Evolutionary conservation across 805 yeast species (phyloP).

Genomic region (Hanseniaspora lachancei): DNA sequence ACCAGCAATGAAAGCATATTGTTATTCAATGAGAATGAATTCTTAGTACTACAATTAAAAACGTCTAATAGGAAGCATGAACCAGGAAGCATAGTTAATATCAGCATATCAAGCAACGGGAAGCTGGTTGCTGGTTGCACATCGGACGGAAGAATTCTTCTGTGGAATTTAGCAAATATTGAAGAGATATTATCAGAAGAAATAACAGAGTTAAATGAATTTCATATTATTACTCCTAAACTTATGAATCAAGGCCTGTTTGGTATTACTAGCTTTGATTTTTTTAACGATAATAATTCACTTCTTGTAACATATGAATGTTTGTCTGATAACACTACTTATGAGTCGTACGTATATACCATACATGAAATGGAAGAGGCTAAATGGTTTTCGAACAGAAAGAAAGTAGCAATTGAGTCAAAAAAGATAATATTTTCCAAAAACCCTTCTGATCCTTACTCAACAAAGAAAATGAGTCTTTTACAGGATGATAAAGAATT

Average conservation of each 20-base stretch:
- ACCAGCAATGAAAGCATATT: constrained; percentile 54
- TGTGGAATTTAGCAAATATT: constrained; percentile 46
- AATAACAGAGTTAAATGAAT: constrained; percentile 17
- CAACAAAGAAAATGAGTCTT: not conserved
- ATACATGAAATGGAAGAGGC: not conserved
- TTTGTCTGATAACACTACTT: not conserved
- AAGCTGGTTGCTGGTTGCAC: constrained; percentile 58
- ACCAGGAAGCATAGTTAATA: constrained; percentile 37
- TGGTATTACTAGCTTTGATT: not conserved
- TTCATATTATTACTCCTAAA: constrained; percentile 15
- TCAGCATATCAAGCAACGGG: constrained; percentile 57
- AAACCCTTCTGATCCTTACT: not conserved
- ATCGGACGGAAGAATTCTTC: constrained; percentile 44
- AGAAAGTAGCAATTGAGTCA: not conserved
- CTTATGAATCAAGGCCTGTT: constrained; percentile 20
- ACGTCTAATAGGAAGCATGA: constrained; percentile 16
- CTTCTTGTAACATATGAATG: not conserved
- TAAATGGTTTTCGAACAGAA: not conserved
- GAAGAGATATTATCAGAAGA: not conserved
- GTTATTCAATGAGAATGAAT: constrained; percentile 59
- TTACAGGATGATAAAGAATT: not conserved
- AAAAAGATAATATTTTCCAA: not conserved
- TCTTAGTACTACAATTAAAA: constrained; percentile 30
- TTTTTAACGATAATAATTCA: not conserved
- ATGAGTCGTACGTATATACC: not conserved